Percentiles rank a stretch among this genome's conserved stretches.
These are phyloP conservation scores for Cladosporium velox DNA, from an alignment of 2,329 filamentous ascomycete genomes.

Conservation along the genomic window DNA sequence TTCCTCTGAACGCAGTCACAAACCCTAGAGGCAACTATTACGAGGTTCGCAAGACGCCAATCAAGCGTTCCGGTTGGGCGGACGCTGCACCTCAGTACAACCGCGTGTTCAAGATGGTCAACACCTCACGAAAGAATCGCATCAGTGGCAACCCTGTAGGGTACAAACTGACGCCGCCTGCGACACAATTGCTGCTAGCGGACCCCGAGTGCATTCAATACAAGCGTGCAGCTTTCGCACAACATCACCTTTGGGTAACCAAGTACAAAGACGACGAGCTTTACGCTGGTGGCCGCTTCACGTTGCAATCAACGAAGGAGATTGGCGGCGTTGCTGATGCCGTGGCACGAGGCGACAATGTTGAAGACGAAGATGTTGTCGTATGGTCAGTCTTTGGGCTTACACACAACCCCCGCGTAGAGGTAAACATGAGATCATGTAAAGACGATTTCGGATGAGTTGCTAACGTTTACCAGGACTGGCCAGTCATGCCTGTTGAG, in stretches of 20 bases:
- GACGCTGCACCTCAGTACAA: constrained; percentile 51
- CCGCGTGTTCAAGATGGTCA: constrained; percentile 57
- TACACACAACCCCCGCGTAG: constrained; percentile 54
- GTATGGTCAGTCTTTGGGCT: constrained; percentile 54
- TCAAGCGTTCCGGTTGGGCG: constrained; percentile 28
- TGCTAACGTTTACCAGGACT: constrained; percentile 44
- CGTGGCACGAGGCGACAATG: constrained; percentile 48
- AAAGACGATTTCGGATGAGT: constrained; percentile 37
- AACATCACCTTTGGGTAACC: constrained; percentile 41
- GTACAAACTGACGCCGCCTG: constrained; percentile 52
- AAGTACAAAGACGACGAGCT: constrained; percentile 56
- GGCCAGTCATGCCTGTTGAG: constrained; percentile 54
- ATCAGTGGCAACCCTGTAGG: constrained; percentile 50
- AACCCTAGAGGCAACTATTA: constrained; percentile 34
- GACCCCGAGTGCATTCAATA: constrained; percentile 47
- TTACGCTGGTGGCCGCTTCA: constrained; percentile 52
- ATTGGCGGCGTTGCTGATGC: constrained; percentile 45
- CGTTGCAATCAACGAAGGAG: constrained; percentile 48
- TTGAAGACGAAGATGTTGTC: constrained; percentile 52
- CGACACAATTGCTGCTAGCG: constrained; percentile 54
- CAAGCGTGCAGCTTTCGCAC: constrained; percentile 51
- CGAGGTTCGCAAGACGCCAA: constrained; percentile 47
- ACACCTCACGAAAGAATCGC: constrained; percentile 48
- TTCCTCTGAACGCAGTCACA: neutral
- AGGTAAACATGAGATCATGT: constrained; percentile 40